Conservation (phyloP, 1,284 basidiomycete genomes). For the Cutaneotrichosporon cavernicola region DNA sequence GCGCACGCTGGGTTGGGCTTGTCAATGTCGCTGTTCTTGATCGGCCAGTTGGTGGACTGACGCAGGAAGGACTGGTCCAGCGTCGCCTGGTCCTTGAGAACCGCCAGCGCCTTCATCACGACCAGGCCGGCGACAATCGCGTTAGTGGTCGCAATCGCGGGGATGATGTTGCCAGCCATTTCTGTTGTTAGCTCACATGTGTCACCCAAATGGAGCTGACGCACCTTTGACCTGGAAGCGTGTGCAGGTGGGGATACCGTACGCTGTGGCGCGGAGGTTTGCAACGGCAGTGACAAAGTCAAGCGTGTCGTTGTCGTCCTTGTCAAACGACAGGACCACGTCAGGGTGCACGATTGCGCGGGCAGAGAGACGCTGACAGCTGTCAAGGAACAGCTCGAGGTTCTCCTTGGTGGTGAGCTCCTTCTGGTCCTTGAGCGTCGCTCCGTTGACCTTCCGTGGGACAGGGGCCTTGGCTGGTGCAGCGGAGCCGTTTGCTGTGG, state of each 20-base stretch:
- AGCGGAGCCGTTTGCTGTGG: constrained; percentile 20
- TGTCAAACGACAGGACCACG: constrained; percentile 82
- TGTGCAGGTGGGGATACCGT: constrained; percentile 84
- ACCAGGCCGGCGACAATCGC: constrained; percentile 93
- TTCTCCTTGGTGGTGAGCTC: constrained; percentile 73
- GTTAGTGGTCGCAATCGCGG: constrained; percentile 98
- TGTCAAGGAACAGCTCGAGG: constrained; percentile 74
- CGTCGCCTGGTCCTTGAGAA: constrained; percentile 61
- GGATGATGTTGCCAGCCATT: constrained; percentile 99
- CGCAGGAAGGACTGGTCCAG: constrained; percentile 29
- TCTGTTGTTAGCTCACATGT: constrained; percentile 59
- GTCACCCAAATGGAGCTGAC: constrained; percentile 12
- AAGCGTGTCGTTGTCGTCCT: constrained; percentile 94
- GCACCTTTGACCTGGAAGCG: constrained; percentile 94
- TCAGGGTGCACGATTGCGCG: constrained; percentile 72
- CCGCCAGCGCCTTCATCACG: constrained; percentile 84
- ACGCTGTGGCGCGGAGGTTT: constrained; percentile 86
- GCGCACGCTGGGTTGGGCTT: constrained; percentile 72
- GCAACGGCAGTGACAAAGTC: constrained; percentile 94
- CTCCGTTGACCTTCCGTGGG: constrained; percentile 24
- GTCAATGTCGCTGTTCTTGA: constrained; percentile 72
- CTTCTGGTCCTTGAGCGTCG: constrained; percentile 72
- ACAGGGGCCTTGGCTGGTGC: neutral
- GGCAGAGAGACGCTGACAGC: constrained; percentile 71
- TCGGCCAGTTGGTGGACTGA: constrained; percentile 16